Evolutionary conservation across 2,329 filamentous ascomycete genomes (phyloP).

Genomic region (Elsinoe necatrix): DNA sequence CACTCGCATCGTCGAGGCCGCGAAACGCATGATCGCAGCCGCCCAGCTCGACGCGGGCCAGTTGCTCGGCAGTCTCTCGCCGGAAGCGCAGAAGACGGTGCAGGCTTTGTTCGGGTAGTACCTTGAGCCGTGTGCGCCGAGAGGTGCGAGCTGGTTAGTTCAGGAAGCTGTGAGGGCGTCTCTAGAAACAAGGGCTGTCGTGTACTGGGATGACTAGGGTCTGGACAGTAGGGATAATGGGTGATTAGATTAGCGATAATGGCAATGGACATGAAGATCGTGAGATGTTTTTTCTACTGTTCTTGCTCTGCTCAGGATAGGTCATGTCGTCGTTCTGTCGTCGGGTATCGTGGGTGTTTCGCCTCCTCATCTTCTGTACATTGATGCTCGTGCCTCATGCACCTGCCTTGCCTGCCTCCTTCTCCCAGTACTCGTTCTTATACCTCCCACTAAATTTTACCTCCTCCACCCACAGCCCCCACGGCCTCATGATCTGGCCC

Average conservation of each 20-base stretch:
- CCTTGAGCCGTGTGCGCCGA: background rate
- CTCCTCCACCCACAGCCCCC: conserved; percentile 38
- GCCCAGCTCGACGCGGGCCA: conserved; percentile 68
- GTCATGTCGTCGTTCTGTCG: background rate
- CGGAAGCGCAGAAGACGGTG: conserved; percentile 64
- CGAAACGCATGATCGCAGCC: conserved; percentile 66
- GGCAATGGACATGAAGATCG: background rate
- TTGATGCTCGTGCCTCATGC: background rate
- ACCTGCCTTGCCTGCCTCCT: background rate
- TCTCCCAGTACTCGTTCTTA: conserved; percentile 27
- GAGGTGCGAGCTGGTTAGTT: background rate
- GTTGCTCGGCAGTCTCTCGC: conserved; percentile 64
- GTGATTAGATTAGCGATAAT: no score
- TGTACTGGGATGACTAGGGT: background rate
- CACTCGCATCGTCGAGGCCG: conserved; percentile 63
- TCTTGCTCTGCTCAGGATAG: background rate
- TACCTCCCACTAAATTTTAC: conserved; percentile 34
- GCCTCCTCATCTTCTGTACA: background rate
- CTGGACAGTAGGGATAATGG: background rate
- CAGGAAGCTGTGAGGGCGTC: conserved; percentile 10
- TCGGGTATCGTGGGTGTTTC: background rate
- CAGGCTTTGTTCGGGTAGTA: conserved; percentile 30
- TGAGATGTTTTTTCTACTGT: background rate
- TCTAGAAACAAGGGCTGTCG: background rate
- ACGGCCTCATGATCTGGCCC: conserved; percentile 31